Evolutionary conservation across 371 early-diverging fungal genomes (phyloP), one percentile per base, ranked within the genome.

Genomic region (Mortierella sp.): DNA sequence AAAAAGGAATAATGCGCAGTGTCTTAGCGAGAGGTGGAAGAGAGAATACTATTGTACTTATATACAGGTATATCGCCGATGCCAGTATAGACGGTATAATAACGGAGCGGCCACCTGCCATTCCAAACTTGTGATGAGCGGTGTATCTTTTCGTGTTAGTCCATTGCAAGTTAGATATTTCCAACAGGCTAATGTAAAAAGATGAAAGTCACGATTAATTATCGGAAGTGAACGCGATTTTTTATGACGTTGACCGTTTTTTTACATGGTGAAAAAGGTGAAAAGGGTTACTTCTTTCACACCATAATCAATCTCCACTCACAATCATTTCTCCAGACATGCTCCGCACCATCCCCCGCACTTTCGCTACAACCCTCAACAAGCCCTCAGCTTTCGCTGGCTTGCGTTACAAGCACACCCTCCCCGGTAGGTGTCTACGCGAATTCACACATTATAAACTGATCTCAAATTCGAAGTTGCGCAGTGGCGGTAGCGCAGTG

Each of bases 351-450:
- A 70, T 77, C 62, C 72, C 87, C 19, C 85, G 88, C 82, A 80
- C 87, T 48, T 81, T 89, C 69, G 84, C 88, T 84, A 6, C 62
- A 58, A 67, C 87, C 24, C 79, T 88, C 82, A 85, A 83, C 85
- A 94, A 92, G 90, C 81, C 81, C 24, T 70, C 75, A 43, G 75
- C 75, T 65, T 68, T 75, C 65, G 72, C 75, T 38, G 75, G 81
- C 21, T 58, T 75, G 13, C 88, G 89, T 36, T 61, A 50, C 69
- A 90, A 90, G 88, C 88, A 90, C 84, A 90, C 90, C 11, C 85
- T 90, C 33, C 90, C 90, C 5, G 86, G 81, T 80, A 80, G 22
- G 68, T 7, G 28, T 19, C 41, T 13, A 13, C 1, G 16, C 3
- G 45, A 43, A 57, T 47, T n/a, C 28, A 40, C 52, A 21, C 53